Evolutionary conservation across 2,329 filamentous ascomycete species (phyloP).

Genomic region (Paecilomyces sp.): DNA sequence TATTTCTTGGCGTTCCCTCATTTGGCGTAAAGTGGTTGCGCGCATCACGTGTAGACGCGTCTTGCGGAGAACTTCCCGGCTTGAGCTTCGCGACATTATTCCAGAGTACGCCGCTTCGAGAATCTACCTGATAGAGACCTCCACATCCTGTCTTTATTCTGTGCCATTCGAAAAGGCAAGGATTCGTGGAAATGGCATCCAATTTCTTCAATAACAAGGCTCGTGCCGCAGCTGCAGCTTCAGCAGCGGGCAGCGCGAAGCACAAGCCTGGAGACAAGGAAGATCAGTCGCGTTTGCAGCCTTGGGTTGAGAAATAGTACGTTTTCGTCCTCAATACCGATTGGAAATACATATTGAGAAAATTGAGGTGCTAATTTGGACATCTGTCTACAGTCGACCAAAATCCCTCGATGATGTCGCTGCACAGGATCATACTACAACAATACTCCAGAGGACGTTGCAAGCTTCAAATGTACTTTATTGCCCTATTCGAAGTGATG

Average conservation of each 20-base stretch:
- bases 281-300: constrained; percentile 63
- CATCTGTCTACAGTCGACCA: constrained; percentile 60
- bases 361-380: not conserved
- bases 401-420: constrained; percentile 92
- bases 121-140: not conserved
- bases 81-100: constrained; percentile 5
- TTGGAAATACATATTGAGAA: not conserved
- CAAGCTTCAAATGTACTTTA: constrained; percentile 77
- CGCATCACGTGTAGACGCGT: constrained; percentile 31
- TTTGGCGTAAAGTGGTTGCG: constrained; percentile 6
- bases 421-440: constrained; percentile 94
- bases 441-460: constrained; percentile 82
- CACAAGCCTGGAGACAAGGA: constrained; percentile 60
- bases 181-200: constrained; percentile 49
- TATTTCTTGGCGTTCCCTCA: not conserved
- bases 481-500: not conserved
- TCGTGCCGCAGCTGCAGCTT: constrained; percentile 65
- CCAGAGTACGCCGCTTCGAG: not conserved
- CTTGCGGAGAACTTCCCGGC: not conserved
- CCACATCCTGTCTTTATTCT: not conserved
- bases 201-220: constrained; percentile 96
- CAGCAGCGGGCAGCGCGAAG: constrained; percentile 57
- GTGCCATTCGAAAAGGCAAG: not conserved
- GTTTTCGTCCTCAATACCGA: constrained; percentile 2
- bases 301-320: constrained; percentile 99